Evolutionary conservation across 2,329 filamentous ascomycete genomes (phyloP), one percentile per base, ranked within the genome.

Genomic region (Penicillium carneum): DNA sequence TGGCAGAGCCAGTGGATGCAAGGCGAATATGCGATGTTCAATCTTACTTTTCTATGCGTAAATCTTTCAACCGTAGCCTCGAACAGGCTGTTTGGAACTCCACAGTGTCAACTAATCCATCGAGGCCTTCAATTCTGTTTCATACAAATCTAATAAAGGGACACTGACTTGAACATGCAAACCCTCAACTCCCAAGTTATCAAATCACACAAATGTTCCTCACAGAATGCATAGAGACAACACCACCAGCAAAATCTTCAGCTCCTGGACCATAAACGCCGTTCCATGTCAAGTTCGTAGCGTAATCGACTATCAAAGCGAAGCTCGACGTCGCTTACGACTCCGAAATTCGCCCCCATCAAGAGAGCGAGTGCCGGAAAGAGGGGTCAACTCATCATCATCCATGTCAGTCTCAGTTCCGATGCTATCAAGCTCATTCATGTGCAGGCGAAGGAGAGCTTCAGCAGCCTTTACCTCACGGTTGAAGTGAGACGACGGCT

Each of bases 401-500:
- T 48, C 49, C 41, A 51, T 45, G 7, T 73, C 72, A 8, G 43
- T 61, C 6, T 62, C 62, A 2, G 7, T n/a, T 11, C 63, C 47
- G 29, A 41, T 48, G n/a, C 33, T 48, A 4, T 51, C 62, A 18
- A 67, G 68, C 41, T 76, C 69, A 56, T 76, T 72, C 71, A 74
- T 74, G 34, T 75, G 71, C 23, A 79, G 42, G 55, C 64, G 72
- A 23, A 79, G 64, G 57, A 79, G 65, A 23, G 77, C 75, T 66
- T 78, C 76, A 5, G 77, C 77, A 16, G 77, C 77, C 50, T 71
- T 74, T 20, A 77, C 70, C 51, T 78, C 76, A 20, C 68, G 67
- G 14, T 71, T 66, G 41, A 79, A 71, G 16, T 70, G 68, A 16
- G 33, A 16, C 10, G 57, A 52, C 1, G 10, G 11, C 9, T 45